These are phyloP conservation scores for Nannochloris sp. DNA, from an alignment of 139 green algal genomes.

Conservation along the genomic window DNA sequence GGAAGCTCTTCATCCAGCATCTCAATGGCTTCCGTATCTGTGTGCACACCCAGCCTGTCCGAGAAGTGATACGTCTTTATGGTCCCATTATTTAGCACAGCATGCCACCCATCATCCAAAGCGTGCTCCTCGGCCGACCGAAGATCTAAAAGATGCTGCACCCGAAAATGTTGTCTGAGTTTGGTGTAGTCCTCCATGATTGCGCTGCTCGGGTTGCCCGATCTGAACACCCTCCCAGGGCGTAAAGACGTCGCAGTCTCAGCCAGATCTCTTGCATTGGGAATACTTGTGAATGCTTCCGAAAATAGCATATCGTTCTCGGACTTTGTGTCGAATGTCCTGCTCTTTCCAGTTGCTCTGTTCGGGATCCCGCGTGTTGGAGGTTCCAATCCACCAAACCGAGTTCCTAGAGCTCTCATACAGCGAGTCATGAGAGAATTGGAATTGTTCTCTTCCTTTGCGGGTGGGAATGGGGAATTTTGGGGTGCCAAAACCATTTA, in stretches of 20 bases:
- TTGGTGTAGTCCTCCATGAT: slow-evolving; percentile 13
- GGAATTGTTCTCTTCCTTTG: too few relatives aligned
- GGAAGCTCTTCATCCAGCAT: slow-evolving; percentile 11
- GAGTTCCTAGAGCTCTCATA: too few relatives aligned
- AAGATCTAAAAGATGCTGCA: slow-evolving; percentile 25
- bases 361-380: too few relatives aligned
- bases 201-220: slow-evolving; percentile 13
- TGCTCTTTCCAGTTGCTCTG: too few relatives aligned
- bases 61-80: slow-evolving; percentile 14
- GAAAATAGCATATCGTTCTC: neutral
- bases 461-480: too few relatives aligned
- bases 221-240: slow-evolving; percentile 21
- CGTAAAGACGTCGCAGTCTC: slow-evolving; percentile 10
- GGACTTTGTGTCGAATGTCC: too few relatives aligned
- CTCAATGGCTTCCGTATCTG: neutral
- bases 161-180: slow-evolving; percentile 11
- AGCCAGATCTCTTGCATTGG: slow-evolving; percentile 28
- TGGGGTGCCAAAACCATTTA: too few relatives aligned
- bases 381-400: too few relatives aligned
- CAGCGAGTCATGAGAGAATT: too few relatives aligned
- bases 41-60: neutral
- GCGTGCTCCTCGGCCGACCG: slow-evolving; percentile 15
- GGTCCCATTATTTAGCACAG: slow-evolving; percentile 25
- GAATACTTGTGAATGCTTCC: neutral
- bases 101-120: slow-evolving; percentile 20